Conservation (phyloP, 768 basidiomycete genomes). For the Ephemerocybe angulata region DNA sequence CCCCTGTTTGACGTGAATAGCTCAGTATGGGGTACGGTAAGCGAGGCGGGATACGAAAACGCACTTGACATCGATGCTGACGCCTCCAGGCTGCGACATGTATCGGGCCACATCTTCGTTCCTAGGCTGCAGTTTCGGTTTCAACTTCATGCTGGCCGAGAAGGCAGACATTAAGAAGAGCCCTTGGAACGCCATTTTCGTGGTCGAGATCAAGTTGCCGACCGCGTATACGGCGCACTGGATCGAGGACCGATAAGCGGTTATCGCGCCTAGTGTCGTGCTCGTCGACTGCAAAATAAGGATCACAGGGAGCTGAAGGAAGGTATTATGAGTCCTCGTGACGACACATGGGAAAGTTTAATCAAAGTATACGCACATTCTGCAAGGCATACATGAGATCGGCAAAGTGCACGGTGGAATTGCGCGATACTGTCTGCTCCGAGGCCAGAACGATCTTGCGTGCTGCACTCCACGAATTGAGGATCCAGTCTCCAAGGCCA, state of each 20-base stretch:
- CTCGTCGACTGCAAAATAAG: slow-evolving; percentile 69
- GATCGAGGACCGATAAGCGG: slow-evolving; percentile 75
- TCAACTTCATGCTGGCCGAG: slow-evolving; percentile 68
- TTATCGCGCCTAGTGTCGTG: slow-evolving; percentile 75
- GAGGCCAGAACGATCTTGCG: slow-evolving; percentile 56
- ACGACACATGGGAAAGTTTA: slow-evolving; percentile 11
- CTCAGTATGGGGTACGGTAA: background rate
- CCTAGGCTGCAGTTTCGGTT: slow-evolving; percentile 62
- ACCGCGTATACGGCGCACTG: slow-evolving; percentile 67
- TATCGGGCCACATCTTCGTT: slow-evolving; percentile 51
- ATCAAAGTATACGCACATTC: slow-evolving; percentile 50
- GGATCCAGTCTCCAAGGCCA: slow-evolving; percentile 81
- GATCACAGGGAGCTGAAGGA: slow-evolving; percentile 65
- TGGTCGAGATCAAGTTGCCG: slow-evolving; percentile 57
- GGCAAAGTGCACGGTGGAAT: slow-evolving; percentile 46
- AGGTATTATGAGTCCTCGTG: slow-evolving; percentile 13
- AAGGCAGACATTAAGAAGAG: slow-evolving; percentile 88
- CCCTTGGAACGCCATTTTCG: slow-evolving; percentile 76
- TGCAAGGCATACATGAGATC: slow-evolving; percentile 64
- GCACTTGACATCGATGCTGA: slow-evolving; percentile 69
- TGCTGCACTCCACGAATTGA: slow-evolving; percentile 70
- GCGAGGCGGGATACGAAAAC: slow-evolving; percentile 15
- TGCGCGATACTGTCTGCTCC: slow-evolving; percentile 42
- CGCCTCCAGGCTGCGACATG: slow-evolving; percentile 48
- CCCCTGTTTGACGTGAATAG: slow-evolving; percentile 24